Conservation (phyloP, 2,329 filamentous ascomycete species). For the Verticillium klebahnii region DNA sequence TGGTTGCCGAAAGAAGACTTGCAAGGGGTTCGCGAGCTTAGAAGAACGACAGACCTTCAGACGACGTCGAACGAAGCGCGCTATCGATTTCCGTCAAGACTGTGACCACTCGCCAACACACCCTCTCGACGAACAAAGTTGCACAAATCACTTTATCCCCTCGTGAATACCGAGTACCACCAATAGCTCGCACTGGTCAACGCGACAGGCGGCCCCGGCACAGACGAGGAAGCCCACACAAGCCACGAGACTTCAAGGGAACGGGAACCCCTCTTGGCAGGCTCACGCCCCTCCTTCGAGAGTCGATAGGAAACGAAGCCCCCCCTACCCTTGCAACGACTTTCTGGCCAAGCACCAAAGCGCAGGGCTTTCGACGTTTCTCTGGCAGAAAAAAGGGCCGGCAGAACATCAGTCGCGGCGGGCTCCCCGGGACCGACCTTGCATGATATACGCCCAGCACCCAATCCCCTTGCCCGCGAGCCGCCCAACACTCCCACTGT, state of each 20-base stretch:
- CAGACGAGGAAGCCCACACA: neutral
- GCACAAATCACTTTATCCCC: neutral
- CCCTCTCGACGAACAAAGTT: neutral
- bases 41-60: neutral
- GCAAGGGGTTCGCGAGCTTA: neutral
- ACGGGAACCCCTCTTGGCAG: neutral
- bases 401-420: neutral
- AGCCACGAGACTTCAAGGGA: neutral
- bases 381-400: neutral
- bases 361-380: constrained; percentile 3
- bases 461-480: constrained; percentile 5
- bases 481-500: constrained; percentile 2
- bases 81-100: neutral
- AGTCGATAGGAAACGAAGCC: neutral
- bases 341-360: constrained; percentile 1
- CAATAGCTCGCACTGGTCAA: neutral
- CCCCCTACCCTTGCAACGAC: neutral
- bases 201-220: neutral
- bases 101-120: neutral
- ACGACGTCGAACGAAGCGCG: neutral
- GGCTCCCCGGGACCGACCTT: constrained; percentile 9
- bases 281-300: neutral
- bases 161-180: neutral
- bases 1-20: constrained; percentile 6
- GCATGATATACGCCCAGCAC: constrained; percentile 16